Conservation (phyloP, 202 grass and related monocot genomes). For the Bolboschoenoplectus hybrid region DNA sequence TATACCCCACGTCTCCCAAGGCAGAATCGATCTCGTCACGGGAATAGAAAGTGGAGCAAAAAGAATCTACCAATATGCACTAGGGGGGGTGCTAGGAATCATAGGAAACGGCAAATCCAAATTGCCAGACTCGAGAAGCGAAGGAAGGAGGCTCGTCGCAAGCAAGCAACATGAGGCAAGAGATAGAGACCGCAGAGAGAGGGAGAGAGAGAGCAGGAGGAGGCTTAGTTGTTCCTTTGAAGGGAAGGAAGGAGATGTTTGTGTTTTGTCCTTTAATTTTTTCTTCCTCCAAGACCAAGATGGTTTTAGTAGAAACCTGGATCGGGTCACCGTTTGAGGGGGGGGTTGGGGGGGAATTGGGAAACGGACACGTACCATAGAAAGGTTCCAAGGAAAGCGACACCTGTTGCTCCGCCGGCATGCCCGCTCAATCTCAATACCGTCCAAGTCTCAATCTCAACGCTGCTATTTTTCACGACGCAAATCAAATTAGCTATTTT, state of each 20-base stretch:
- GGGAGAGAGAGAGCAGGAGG: background rate
- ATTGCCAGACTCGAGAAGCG: slow-evolving; percentile 26
- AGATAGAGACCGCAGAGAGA: background rate
- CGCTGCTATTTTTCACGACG: background rate
- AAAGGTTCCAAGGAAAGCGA: background rate
- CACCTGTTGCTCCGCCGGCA: slow-evolving; percentile 7
- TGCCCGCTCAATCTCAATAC: background rate
- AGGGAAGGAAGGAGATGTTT: background rate
- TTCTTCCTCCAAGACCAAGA: too few species aligned
- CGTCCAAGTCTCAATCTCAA: background rate
- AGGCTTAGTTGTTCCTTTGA: background rate
- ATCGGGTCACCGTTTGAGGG: background rate
- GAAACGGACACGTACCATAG: slow-evolving; percentile 30
- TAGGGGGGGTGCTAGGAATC: slow-evolving; percentile 27
- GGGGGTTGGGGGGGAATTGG: background rate
- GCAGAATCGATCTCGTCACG: background rate
- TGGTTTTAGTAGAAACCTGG: background rate
- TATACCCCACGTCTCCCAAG: background rate
- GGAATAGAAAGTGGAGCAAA: slow-evolving; percentile 8
- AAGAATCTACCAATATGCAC: background rate
- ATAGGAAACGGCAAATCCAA: slow-evolving; percentile 6
- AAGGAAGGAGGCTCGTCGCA: background rate
- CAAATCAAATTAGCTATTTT: too few species aligned
- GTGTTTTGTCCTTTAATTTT: background rate
- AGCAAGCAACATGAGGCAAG: slow-evolving; percentile 24